A percentile compares a stretch with the other conserved stretches of the same genome.
Evolutionary conservation across 75 land plant genomes (phyloP).

Genomic region (Cunninghamia lanceolata): DNA sequence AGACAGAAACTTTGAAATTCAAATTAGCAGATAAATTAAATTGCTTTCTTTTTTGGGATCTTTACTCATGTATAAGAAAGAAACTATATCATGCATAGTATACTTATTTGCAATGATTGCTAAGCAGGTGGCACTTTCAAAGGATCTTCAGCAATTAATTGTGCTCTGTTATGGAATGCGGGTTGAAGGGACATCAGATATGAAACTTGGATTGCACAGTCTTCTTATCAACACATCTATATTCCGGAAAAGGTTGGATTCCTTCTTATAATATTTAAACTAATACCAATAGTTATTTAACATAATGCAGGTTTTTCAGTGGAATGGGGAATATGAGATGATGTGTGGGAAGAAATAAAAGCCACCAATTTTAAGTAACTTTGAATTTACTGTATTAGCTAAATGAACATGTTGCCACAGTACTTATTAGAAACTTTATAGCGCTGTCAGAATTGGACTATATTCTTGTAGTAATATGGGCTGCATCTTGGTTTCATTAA

Average conservation of each 20-base stretch:
- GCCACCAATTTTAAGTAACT: background rate
- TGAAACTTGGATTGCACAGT: slow-evolving; percentile 50
- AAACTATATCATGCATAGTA: background rate
- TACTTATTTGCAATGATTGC: slow-evolving; percentile 2
- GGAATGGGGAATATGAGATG: background rate
- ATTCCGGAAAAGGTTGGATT: slow-evolving; percentile 66
- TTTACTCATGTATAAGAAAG: background rate
- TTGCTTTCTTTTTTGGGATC: background rate
- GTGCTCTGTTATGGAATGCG: slow-evolving; percentile 58
- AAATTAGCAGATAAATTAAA: background rate
- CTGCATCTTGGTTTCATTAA: background rate
- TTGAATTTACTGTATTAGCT: background rate
- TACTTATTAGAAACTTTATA: background rate
- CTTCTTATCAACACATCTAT: slow-evolving; percentile 71
- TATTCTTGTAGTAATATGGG: background rate
- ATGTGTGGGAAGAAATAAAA: background rate
- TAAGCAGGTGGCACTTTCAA: slow-evolving; percentile 78
- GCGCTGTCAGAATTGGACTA: background rate
- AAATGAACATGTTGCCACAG: background rate
- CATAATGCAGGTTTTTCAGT: background rate
- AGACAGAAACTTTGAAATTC: background rate
- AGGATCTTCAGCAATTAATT: slow-evolving; percentile 65
- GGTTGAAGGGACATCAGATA: slow-evolving; percentile 14
- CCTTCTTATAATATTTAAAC: background rate
- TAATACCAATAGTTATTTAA: background rate